Evolutionary conservation across 2,329 filamentous ascomycete genomes (phyloP), one percentile per base, ranked within the genome.

Genomic region (Penicillium vulpinum): DNA sequence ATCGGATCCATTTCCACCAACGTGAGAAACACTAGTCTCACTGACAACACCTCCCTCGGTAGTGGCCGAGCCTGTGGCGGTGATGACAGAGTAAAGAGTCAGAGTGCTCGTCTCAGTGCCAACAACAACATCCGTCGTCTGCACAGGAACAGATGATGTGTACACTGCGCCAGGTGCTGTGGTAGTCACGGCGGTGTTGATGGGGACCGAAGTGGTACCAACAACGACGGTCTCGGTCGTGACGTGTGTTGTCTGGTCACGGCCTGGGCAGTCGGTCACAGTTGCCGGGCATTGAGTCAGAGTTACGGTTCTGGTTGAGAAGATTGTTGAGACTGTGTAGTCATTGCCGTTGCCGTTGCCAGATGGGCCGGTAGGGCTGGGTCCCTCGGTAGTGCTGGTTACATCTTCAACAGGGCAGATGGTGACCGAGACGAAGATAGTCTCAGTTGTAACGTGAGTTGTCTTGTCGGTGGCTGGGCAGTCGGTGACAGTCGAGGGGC

Each of bases 401-500:
- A 46, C 11, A 7, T 56, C 52, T 10, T 49, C 41, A 5, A 67
- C 52, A 18, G 64, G 62, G 52, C 63, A 67, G 47, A 64, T 46
- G 15, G 65, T 67, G 2, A 62, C 66, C 28, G 60, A 64, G 41
- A 65, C 45, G 18, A 62, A 26, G 22, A 67, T 47, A 9, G 58
- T 64, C 39, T 64, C 65, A 2, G 66, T 68, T 39, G 57, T 66
- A 28, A 39, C 35, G 18, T 41, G 54, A 7, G 58, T 58, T 21
- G 55, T 60, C 38, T 59, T 58, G 13, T 54, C 45, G 15, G 47
- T 51, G 11, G 57, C 57, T 38, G 67, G 67, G 44, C 67, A 71
- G 41, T 70, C 33, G 1, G 67, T 66, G 0, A 70, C 60, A 15
- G 58, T 62, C 5, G 67, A 55, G 3, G 64, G 61, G 28, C 67